Evolutionary conservation across 2,329 filamentous ascomycete species (phyloP), one percentile per base, ranked within the genome.

Genomic region (Ascochyta lentis): DNA sequence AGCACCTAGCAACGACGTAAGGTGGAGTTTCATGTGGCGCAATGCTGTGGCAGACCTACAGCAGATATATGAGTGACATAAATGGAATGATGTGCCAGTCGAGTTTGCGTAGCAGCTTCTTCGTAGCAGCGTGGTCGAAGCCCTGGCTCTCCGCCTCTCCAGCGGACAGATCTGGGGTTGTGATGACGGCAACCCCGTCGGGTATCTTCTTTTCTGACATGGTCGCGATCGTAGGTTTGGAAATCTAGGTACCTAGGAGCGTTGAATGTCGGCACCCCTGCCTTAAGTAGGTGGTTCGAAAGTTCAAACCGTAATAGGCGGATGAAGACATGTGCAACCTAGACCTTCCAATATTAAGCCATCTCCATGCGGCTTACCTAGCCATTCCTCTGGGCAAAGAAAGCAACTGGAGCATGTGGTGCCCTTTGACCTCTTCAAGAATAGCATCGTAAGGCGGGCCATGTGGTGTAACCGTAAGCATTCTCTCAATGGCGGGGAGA

Each of bases 41-140:
- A 15, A 22, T 23, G 27, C 6, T 34, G n/a, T 9, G 15, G 13
- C 38, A n/a, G 26, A 66, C 73, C 56, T 54, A 79, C 75, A 87
- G 73, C 15, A 55, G 35, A 59, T 87, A 87, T 16, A 88, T 79
- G 0, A 87, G 67, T 4, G 84, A 81, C 58, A 87, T 80, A 69
- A 86, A 83, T 1, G 85, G 85, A 40, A 87, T 81, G 22, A 88
- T 78, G 65, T 80, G 76, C 76, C 79, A 73, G 69, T 86, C 81
- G 60, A 84, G 76, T 71, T 83, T 83, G 63, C 81, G 75, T 34
- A 86, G 65, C 0, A 86, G 78, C 51, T 74, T 77, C 60, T 79
- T 83, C n/a, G 79, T 85, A 15, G 75, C 74, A 24, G 59, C 57
- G 23, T 53, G 64, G 56, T 81, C 77, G 46, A 74, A 79, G 24